Evolutionary conservation across 257 asterid species (phyloP), one percentile per base, ranked within the genome.

Genomic region (Solanum sparsipilum): DNA sequence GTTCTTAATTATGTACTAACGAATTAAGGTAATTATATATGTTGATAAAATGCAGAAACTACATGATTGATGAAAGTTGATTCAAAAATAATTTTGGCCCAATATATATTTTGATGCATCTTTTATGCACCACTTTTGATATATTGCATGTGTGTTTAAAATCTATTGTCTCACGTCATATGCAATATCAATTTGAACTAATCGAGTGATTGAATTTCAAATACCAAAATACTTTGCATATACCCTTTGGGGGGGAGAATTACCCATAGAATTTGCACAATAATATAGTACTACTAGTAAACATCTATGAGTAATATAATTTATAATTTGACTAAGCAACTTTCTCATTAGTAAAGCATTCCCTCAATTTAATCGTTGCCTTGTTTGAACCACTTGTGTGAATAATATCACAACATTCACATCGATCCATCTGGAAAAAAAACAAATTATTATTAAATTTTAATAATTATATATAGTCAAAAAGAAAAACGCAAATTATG

Each of bases 371-470:
- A 13, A 94, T 70, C 20, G 81, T 88, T 4, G 91, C 94, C 35
- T 89, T 88, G 35, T 82, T 87, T 44, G 36, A 63, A 13, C 84
- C 90, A 1, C 71, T 63, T 75, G 88, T 84, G 7, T 87, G 65
- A 25, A 87, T 48, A 48, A 92, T 46, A 75, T 94, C 95, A 76
- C 98, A 94, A 5, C 95, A 94, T 84, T 94, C 96, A 9, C 93
- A 73, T 87, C 95, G 87, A 85, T 92, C 93, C 29, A 85, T 83
- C 98, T 93, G 91, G 3, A 35, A 63, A 27, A 38, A 58, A 13
- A 5, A 48, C 1, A 48, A 48, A 48, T 15, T 63, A 25, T 63
- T n/a, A 83, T 46, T 9, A 1, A 38, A 15, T 15, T 10, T 44
- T 25, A 65, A 25, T 12, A 65, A n/a, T 25, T 3, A 48, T 20